A percentile compares a stretch with the other conserved stretches of the same genome.
These are phyloP conservation scores for Agaricales sp. DNA, from an alignment of 1,284 basidiomycete species.

Conservation along the genomic window DNA sequence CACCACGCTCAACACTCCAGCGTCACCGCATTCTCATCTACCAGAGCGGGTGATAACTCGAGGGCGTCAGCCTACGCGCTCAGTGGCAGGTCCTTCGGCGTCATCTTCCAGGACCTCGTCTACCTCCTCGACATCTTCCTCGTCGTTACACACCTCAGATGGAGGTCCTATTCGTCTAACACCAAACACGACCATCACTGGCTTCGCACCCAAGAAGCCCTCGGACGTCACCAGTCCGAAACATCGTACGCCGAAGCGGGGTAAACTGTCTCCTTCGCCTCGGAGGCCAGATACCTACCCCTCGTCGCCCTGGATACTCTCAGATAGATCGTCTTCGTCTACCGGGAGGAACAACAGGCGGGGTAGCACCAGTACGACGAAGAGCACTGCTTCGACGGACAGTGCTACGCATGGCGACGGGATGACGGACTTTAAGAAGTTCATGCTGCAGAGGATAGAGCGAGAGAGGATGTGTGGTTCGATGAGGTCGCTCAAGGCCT, in stretches of 20 bases:
- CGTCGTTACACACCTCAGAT: not conserved
- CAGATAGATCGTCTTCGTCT: not conserved
- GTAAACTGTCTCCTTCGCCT: not conserved
- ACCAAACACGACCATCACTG: not conserved
- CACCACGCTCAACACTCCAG: not conserved
- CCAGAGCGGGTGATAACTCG: not conserved
- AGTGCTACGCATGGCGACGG: not conserved
- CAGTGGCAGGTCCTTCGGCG: not conserved
- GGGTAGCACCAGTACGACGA: not conserved
- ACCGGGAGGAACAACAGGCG: not conserved
- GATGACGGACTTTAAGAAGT: not conserved
- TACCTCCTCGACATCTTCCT: not conserved
- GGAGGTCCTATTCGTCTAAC: not conserved
- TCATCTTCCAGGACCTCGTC: not conserved
- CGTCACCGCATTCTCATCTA: not conserved
- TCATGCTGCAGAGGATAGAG: constrained; percentile 2
- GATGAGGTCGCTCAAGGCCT: not conserved
- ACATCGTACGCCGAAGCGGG: not conserved
- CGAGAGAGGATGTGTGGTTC: not conserved
- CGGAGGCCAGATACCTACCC: not conserved
- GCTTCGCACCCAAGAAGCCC: not conserved
- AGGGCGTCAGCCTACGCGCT: not conserved
- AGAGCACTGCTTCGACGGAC: constrained; percentile 1
- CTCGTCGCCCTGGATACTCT: not conserved
- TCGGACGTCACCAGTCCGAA: not conserved